These are phyloP conservation scores for Ceriops zippeliana DNA, from an alignment of 345 rosid genomes.

Conservation along the genomic window DNA sequence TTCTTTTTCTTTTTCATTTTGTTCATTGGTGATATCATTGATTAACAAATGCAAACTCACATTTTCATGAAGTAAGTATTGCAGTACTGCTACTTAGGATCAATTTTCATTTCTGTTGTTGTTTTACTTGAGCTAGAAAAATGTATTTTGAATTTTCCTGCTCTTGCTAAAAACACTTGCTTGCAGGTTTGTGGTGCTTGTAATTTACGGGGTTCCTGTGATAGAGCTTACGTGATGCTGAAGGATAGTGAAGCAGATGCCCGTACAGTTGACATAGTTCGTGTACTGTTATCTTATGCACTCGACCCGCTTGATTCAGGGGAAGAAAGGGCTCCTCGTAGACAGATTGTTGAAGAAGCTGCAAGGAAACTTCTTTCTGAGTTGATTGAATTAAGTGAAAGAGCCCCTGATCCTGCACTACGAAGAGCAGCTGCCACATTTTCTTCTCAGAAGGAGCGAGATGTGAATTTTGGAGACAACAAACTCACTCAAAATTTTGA, in stretches of 20 bases:
- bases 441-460: conserved; percentile 25
- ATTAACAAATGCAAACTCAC: background rate
- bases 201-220: conserved; percentile 80
- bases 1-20: background rate
- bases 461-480: conserved; percentile 9
- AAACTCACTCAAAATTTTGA: conserved; percentile 38
- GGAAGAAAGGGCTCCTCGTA: conserved; percentile 48
- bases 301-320: conserved; percentile 64
- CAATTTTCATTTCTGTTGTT: background rate
- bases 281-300: conserved; percentile 58
- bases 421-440: conserved; percentile 43
- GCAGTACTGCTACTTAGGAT: background rate
- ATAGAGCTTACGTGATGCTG: conserved; percentile 73
- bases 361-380: conserved; percentile 68
- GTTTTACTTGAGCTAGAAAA: background rate
- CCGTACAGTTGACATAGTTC: conserved; percentile 82
- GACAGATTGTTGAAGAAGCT: conserved; percentile 49
- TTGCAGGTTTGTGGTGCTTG: conserved; percentile 77
- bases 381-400: conserved; percentile 67
- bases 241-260: conserved; percentile 68
- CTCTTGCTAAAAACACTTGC: conserved; percentile 4
- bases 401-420: conserved; percentile 45
- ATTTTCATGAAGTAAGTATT: background rate
- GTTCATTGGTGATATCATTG: background rate
- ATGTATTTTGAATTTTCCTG: background rate